phyloP scores from a whole-genome alignment of 2,329 filamentous ascomycete species.

The Pseudogymnoascus sp. region DNA sequence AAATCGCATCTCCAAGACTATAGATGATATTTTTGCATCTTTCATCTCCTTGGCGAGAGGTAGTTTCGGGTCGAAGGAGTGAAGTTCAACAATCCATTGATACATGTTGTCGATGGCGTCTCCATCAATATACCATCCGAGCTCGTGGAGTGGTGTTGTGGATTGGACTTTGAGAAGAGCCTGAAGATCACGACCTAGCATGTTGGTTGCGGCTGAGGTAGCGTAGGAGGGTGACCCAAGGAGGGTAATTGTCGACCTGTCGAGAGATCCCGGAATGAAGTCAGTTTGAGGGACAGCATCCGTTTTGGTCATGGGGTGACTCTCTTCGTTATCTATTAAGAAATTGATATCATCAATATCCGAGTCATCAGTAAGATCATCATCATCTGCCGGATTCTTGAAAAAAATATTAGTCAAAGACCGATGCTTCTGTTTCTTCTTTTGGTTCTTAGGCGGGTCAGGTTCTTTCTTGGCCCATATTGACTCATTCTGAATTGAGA shows the following conservation, averaged over 20 bases:
- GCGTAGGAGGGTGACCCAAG: conserved; percentile 60
- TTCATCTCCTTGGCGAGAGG: conserved; percentile 71
- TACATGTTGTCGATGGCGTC: conserved; percentile 62
- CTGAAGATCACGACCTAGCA: conserved; percentile 56
- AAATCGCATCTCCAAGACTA: conserved; percentile 78
- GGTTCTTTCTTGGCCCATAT: conserved; percentile 11
- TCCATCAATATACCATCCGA: conserved; percentile 78
- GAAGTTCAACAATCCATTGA: conserved; percentile 85
- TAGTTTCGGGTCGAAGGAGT: conserved; percentile 63
- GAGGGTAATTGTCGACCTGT: conserved; percentile 51
- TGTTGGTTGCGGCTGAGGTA: conserved; percentile 48
- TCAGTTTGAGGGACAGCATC: conserved; percentile 34
- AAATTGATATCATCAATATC: conserved; percentile 10
- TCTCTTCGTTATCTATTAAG: neutral
- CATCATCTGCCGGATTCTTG: neutral
- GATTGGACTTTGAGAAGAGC: conserved; percentile 56
- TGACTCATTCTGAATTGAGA: neutral
- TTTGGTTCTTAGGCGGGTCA: neutral
- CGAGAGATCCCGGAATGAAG: conserved; percentile 60
- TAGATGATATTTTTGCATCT: conserved; percentile 47
- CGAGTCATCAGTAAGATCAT: conserved; percentile 6
- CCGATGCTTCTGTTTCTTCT: conserved; percentile 18
- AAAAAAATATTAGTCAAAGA: neutral
- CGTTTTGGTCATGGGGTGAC: conserved; percentile 6
- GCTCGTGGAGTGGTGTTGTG: conserved; percentile 48